A percentile compares a stretch with the other conserved stretches of the same genome.
These are phyloP conservation scores for Gonapodya sp. DNA, from an alignment of 192 early-diverging fungal genomes.

Conservation along the genomic window DNA sequence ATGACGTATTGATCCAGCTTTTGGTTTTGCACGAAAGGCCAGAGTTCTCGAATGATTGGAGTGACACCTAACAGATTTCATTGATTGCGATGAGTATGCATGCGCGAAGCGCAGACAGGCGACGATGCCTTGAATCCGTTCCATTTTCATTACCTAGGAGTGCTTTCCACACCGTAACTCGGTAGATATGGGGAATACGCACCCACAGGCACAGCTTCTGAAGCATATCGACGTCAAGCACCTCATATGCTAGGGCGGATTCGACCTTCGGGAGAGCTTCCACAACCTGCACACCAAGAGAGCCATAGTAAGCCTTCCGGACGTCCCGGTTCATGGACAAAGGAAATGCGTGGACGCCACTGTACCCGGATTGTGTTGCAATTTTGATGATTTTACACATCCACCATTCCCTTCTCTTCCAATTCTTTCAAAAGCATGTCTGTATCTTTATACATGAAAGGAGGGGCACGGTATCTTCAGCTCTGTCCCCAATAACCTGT, in stretches of 20 bases:
- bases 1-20: background rate
- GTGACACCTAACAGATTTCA: background rate
- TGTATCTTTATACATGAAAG: too few relatives aligned
- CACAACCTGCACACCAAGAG: constrained; percentile 16
- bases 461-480: too few relatives aligned
- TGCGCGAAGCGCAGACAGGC: background rate
- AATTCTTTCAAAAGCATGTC: too few relatives aligned
- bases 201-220: constrained; percentile 21
- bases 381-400: too few relatives aligned
- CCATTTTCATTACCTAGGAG: constrained; percentile 17
- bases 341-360: too few relatives aligned
- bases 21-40: background rate
- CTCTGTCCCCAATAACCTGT: background rate
- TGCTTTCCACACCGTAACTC: constrained; percentile 21
- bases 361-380: too few relatives aligned
- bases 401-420: too few relatives aligned
- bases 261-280: constrained; percentile 16
- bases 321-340: background rate
- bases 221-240: constrained; percentile 17
- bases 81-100: background rate
- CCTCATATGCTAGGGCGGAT: constrained; percentile 12
- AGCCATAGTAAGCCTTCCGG: background rate
- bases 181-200: constrained; percentile 20
- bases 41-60: background rate
- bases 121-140: too few relatives aligned